Evolutionary conservation across 768 basidiomycete genomes (phyloP), one percentile per base, ranked within the genome.

Genomic region (Candolleomyces eurysporus): DNA sequence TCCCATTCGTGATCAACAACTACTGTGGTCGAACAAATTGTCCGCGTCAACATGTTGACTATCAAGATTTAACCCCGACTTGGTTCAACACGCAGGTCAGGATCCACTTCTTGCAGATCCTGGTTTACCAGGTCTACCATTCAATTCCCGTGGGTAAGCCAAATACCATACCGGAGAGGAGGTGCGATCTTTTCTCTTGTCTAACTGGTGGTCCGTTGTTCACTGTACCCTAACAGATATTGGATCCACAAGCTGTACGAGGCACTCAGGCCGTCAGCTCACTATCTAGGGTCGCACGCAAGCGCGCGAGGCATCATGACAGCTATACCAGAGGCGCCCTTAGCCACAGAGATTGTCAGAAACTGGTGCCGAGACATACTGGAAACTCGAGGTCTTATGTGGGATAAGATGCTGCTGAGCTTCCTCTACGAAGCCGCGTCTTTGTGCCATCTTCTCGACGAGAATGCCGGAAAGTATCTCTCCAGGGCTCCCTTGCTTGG

Each of bases 221-320:
- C 43, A 56, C 36, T 57, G 16, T 3, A 31, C 16, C 16, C 21
- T 11, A 84, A 22, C 21, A 55, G 83, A 52, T 70, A 69, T 48
- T 84, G 82, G 80, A 69, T 86, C 10, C 65, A 63, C 5, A 75
- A 72, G 31, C 69, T 88, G 1, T 82, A 85, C 58, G 79, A 83
- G n/a, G 75, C 79, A 1, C 51, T 88, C 7, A 75, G 79, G 61
- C 87, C 88, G 2, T 67, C 81, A 0, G 74, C 69, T 55, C 71
- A 80, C 57, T 58, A 68, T n/a, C 73, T 85, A 48, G 88, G 87
- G 3, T 77, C 80, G 0, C 58, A 68, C 0, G 68, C 76, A 0
- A 63, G 71, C 46, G 67, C 84, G 1, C 71, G 78, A 39, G 58
- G 71, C 14, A 62, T 65, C 2, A 31, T 62, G 13, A 79, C 84